Evolutionary conservation across 2,329 filamentous ascomycete species (phyloP).

Genomic region (Xylariaceae sp.): DNA sequence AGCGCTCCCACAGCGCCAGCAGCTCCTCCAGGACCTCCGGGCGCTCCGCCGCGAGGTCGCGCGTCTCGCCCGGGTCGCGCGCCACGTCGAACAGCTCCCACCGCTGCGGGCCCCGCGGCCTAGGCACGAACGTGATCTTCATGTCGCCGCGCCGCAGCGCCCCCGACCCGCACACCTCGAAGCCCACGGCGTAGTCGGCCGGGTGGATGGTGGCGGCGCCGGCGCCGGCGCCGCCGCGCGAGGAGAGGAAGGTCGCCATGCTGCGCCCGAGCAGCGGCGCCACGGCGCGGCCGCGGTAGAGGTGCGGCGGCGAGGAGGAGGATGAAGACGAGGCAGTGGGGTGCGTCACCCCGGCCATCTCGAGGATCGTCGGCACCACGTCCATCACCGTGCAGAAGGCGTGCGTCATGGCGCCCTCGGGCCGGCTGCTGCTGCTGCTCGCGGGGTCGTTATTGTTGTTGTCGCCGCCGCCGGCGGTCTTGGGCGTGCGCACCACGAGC

Average conservation of each 20-base stretch:
- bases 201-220: conserved; percentile 1
- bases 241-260: conserved; percentile 12
- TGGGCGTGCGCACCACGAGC: conserved; percentile 25
- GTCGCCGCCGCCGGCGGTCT: background rate
- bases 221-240: background rate
- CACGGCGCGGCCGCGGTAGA: conserved; percentile 13
- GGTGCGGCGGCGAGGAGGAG: no score
- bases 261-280: conserved; percentile 10
- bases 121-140: conserved; percentile 10
- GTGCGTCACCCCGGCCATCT: conserved; percentile 37
- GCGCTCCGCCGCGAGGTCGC: conserved; percentile 5
- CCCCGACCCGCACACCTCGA: conserved; percentile 5
- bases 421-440: background rate
- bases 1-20: conserved; percentile 6
- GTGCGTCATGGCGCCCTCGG: conserved; percentile 34
- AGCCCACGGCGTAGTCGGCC: conserved; percentile 5
- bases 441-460: background rate
- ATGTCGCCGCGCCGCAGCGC: conserved; percentile 9
- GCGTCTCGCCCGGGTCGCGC: conserved; percentile 8
- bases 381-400: conserved; percentile 48
- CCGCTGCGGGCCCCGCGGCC: conserved; percentile 8
- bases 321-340: no score
- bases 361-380: conserved; percentile 39
- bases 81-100: conserved; percentile 12
- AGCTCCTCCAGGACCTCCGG: conserved; percentile 6